These are phyloP conservation scores for Penicillium psychrosexuale DNA, from an alignment of 2,329 filamentous ascomycete genomes.

Conservation along the genomic window DNA sequence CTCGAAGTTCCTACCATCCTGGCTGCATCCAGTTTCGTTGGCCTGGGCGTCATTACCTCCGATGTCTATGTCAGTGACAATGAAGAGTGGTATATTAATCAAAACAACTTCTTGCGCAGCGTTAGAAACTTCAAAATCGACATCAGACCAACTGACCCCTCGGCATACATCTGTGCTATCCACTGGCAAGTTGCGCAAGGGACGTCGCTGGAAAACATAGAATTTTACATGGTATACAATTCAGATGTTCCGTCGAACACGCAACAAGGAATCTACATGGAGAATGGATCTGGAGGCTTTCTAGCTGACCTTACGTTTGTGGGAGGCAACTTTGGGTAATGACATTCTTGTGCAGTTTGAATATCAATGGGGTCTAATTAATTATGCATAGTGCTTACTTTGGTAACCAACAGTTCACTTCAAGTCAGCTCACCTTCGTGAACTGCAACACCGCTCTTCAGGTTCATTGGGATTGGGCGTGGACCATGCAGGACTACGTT, in stretches of 20 bases:
- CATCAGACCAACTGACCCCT: constrained; percentile 31
- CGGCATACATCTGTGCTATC: constrained; percentile 49
- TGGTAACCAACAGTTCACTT: no score
- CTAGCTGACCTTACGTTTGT: constrained; percentile 58
- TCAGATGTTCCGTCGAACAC: constrained; percentile 27
- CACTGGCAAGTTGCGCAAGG: constrained; percentile 76
- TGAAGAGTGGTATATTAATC: constrained; percentile 17
- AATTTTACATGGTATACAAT: constrained; percentile 62
- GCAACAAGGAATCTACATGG: constrained; percentile 29
- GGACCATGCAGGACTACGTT: no score
- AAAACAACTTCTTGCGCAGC: constrained; percentile 23
- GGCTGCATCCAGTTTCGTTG: constrained; percentile 22
- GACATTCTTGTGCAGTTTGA: no score
- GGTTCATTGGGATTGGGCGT: no score
- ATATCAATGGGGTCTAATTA: no score
- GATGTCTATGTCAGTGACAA: constrained; percentile 20
- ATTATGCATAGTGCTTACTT: no score
- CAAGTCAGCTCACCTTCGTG: no score
- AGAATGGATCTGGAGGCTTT: constrained; percentile 53
- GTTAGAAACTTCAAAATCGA: constrained; percentile 26
- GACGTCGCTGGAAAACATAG: constrained; percentile 68
- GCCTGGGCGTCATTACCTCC: constrained; percentile 21
- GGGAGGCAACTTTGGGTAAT: constrained; percentile 56
- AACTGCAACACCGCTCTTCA: no score
- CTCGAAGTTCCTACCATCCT: constrained; percentile 14